Evolutionary conservation across 31 red algal genomes (phyloP).

Genomic region (Asparagopsis taxiformis): DNA sequence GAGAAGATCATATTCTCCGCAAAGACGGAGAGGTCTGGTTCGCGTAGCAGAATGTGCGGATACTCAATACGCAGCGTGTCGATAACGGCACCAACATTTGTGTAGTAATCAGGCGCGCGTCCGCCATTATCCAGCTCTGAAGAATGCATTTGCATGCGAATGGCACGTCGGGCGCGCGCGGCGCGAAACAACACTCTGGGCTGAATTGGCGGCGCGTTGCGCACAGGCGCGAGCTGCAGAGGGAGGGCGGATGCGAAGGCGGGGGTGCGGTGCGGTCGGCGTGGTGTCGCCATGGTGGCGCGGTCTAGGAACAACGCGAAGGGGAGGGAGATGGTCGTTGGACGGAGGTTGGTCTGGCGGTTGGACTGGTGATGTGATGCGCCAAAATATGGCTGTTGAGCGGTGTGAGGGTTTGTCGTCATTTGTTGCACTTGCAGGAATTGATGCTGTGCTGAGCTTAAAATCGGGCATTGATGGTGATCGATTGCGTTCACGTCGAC

Average conservation of each 20-base stretch:
- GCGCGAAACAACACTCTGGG: neutral
- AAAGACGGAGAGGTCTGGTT: constrained; percentile 71
- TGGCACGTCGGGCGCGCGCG: neutral
- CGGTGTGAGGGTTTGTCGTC: neutral
- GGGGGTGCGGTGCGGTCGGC: neutral
- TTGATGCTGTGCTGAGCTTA: neutral
- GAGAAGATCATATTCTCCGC: constrained; percentile 43
- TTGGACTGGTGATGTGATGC: neutral
- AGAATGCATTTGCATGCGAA: neutral
- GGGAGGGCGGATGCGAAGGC: neutral
- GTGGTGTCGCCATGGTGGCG: neutral
- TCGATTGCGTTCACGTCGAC: neutral
- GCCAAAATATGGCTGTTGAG: neutral
- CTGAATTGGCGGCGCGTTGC: neutral
- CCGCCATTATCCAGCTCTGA: neutral
- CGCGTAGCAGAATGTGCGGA: constrained; percentile 47
- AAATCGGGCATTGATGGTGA: neutral
- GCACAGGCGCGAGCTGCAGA: neutral
- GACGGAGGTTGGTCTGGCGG: neutral
- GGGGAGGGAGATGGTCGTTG: neutral
- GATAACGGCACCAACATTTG: constrained; percentile 85
- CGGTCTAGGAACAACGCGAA: neutral
- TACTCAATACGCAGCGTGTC: constrained; percentile 87
- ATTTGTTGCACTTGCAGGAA: neutral
- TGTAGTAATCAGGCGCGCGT: constrained; percentile 81